Conservation (phyloP, 2,329 filamentous ascomycete genomes). For the Monilinia vaccinii-corymbosi region DNA sequence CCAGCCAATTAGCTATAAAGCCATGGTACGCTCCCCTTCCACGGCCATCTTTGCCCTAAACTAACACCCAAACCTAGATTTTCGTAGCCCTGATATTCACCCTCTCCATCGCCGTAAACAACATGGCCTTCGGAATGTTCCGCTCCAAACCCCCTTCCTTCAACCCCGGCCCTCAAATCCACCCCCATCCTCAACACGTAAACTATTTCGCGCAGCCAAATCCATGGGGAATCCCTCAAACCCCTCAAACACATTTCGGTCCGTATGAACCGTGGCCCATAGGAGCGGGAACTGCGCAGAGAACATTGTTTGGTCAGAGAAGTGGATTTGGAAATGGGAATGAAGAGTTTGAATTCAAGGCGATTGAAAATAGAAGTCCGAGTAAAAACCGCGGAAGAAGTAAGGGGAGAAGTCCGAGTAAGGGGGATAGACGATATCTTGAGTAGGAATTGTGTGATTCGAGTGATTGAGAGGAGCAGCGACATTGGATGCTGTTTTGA, state of each 20-base stretch:
- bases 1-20: constrained; percentile 81
- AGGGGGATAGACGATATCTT: constrained; percentile 17
- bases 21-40: constrained; percentile 43
- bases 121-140: constrained; percentile 36
- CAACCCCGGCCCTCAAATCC: constrained; percentile 22
- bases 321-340: not conserved
- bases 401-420: constrained; percentile 22
- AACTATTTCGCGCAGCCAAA: constrained; percentile 1
- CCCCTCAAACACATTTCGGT: constrained; percentile 7
- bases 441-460: not conserved
- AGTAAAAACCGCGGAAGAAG: constrained; percentile 20
- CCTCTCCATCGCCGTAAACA: constrained; percentile 41
- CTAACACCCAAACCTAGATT: constrained; percentile 30
- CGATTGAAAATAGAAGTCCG: constrained; percentile 19
- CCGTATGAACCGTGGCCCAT: constrained; percentile 18
- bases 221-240: constrained; percentile 19
- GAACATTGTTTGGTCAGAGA: not conserved
- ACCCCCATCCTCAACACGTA: constrained; percentile 15
- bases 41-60: not conserved
- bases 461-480: not conserved
- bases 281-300: not conserved
- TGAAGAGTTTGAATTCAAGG: not conserved
- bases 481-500: not conserved
- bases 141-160: constrained; percentile 18
- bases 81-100: constrained; percentile 43